These are phyloP conservation scores for Penicillium longicatenatum DNA, from an alignment of 495 filamentous ascomycete species.

Conservation along the genomic window DNA sequence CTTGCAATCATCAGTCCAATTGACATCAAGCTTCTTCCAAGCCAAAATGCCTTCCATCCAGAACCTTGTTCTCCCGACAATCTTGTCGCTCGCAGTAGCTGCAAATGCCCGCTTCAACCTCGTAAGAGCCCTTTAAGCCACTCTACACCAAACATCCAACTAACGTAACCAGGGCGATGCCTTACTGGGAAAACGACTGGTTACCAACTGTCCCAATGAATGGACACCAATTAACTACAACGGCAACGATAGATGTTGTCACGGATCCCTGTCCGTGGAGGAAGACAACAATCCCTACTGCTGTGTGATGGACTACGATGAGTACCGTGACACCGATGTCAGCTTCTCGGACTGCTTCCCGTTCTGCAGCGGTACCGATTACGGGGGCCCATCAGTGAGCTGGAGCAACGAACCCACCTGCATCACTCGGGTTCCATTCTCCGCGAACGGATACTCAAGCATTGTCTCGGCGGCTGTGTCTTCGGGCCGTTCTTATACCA, in stretches of 20 bases:
- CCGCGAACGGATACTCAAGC: slow-evolving; percentile 2
- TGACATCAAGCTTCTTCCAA: background rate
- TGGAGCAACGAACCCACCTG: background rate
- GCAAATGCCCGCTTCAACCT: slow-evolving; percentile 1
- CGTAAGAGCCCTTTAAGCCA: background rate
- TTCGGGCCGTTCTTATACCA: background rate
- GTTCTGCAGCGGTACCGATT: slow-evolving; percentile 4
- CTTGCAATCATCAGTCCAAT: background rate
- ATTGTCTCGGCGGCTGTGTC: background rate
- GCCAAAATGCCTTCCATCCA: slow-evolving; percentile 4
- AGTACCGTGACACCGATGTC: background rate
- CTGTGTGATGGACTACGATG: background rate
- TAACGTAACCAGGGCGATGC: background rate
- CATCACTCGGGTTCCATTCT: slow-evolving; percentile 2
- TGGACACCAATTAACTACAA: slow-evolving; percentile 4
- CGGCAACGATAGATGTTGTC: background rate
- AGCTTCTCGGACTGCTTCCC: slow-evolving; percentile 4
- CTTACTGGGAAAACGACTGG: background rate
- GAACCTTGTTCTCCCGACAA: background rate
- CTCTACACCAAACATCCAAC: background rate
- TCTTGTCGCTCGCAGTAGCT: background rate
- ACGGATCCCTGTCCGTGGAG: background rate
- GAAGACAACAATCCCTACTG: slow-evolving; percentile 3
- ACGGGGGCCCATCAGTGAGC: background rate
- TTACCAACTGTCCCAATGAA: slow-evolving; percentile 3